A percentile compares a stretch with the other conserved stretches of the same genome.
Evolutionary conservation across 768 basidiomycete genomes (phyloP).

Genomic region (Crassisporium funariophilum): DNA sequence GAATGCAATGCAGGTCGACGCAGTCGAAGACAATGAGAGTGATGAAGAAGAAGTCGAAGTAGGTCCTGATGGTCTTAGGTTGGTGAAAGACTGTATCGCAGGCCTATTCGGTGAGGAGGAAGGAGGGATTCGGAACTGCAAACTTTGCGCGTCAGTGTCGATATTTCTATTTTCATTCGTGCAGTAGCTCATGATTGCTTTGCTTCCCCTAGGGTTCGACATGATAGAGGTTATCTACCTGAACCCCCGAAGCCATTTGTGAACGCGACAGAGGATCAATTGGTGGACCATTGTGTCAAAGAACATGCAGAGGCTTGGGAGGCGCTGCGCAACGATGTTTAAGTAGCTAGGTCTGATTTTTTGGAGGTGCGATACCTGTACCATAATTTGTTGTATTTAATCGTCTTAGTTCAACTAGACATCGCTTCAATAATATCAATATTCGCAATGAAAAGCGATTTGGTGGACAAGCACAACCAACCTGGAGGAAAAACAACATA

Average conservation of each 20-base stretch:
- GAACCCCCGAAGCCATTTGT: slow-evolving; percentile 39
- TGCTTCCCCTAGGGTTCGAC: slow-evolving; percentile 35
- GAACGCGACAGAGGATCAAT: slow-evolving; percentile 40
- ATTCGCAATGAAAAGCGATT: no score
- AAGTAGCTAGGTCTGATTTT: not conserved
- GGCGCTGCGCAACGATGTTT: slow-evolving; percentile 30
- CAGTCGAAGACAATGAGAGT: slow-evolving; percentile 33
- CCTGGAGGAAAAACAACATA: no score
- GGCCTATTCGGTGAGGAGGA: slow-evolving; percentile 42
- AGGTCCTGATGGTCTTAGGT: slow-evolving; percentile 43
- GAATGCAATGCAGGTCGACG: slow-evolving; percentile 12
- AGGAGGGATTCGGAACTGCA: slow-evolving; percentile 39
- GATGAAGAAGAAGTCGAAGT: slow-evolving; percentile 38
- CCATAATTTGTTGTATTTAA: no score
- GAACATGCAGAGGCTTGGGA: slow-evolving; percentile 56
- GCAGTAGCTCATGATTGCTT: not conserved
- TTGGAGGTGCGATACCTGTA: not conserved
- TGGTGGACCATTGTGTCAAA: slow-evolving; percentile 49
- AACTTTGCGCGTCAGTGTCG: slow-evolving; percentile 53
- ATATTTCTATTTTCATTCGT: not conserved
- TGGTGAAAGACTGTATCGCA: slow-evolving; percentile 43
- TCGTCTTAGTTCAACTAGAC: no score
- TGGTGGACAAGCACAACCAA: no score
- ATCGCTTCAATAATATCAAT: no score
- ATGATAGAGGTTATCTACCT: slow-evolving; percentile 25